phyloP scores from a whole-genome alignment of 441 rosid genomes.

The Populus hybrid region DNA sequence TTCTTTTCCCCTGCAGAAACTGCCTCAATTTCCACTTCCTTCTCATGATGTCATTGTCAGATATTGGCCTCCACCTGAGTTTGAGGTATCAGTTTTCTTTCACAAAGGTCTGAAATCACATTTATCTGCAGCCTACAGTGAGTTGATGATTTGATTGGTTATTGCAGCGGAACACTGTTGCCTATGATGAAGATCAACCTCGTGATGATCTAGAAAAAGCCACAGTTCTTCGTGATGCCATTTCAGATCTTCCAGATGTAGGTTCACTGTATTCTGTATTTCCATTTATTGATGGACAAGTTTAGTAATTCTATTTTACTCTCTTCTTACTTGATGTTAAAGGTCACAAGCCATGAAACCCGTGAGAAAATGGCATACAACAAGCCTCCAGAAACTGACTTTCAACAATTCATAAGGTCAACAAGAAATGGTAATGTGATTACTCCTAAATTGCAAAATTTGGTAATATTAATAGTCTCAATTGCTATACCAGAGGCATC shows the following conservation, averaged over 20 bases:
- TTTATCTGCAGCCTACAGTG: not conserved
- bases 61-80: slow-evolving; percentile 83
- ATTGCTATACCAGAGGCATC: not conserved
- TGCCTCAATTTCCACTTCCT: slow-evolving; percentile 94
- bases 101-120: slow-evolving; percentile 10
- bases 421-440: slow-evolving; percentile 48
- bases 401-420: slow-evolving; percentile 78
- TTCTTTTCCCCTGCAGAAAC: slow-evolving; percentile 47
- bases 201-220: slow-evolving; percentile 67
- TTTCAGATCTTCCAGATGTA: slow-evolving; percentile 92
- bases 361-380: slow-evolving; percentile 52
- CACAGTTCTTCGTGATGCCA: slow-evolving; percentile 73
- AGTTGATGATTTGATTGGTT: slow-evolving; percentile 22
- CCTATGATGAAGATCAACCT: slow-evolving; percentile 72
- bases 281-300: slow-evolving; percentile 14
- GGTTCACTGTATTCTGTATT: slow-evolving; percentile 16
- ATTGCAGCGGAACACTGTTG: slow-evolving; percentile 87
- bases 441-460: not conserved
- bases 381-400: slow-evolving; percentile 69
- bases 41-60: slow-evolving; percentile 83
- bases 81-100: slow-evolving; percentile 53
- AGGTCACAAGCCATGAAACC: slow-evolving; percentile 54
- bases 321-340: slow-evolving; percentile 17
- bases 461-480: not conserved
- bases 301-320: slow-evolving; percentile 9